Evolutionary conservation across 139 green algal genomes (phyloP).

Genomic region (Closterium sp.): DNA sequence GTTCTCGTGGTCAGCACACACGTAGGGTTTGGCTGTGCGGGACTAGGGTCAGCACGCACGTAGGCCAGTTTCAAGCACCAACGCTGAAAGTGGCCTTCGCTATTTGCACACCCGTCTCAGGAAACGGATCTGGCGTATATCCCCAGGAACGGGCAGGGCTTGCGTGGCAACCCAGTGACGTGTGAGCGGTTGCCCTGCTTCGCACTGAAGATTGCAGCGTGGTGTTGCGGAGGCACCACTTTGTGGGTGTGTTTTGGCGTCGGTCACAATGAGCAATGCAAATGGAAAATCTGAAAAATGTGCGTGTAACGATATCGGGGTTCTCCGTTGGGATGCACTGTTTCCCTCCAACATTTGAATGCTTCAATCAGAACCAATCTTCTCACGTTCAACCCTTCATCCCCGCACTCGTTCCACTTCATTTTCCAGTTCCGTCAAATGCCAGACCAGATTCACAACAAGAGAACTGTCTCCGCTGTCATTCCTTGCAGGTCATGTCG

Average conservation of each 20-base stretch:
- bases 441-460: no score
- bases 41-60: background rate
- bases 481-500: background rate
- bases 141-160: background rate
- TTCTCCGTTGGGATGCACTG: background rate
- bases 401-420: no score
- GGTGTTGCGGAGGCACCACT: background rate
- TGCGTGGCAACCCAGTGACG: background rate
- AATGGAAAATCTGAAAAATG: background rate
- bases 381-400: no score
- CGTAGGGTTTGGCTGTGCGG: background rate
- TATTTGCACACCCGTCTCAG: background rate
- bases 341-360: background rate
- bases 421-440: no score
- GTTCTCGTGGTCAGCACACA: background rate
- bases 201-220: background rate
- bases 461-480: background rate
- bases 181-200: background rate
- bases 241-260: background rate
- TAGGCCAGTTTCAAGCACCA: no score
- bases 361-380: no score
- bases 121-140: background rate
- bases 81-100: background rate
- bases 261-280: no score
- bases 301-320: background rate